Base-by-base conservation (phyloP, 2,329 filamentous ascomycete species). In the Raffaelea deltoideospora region DNA sequence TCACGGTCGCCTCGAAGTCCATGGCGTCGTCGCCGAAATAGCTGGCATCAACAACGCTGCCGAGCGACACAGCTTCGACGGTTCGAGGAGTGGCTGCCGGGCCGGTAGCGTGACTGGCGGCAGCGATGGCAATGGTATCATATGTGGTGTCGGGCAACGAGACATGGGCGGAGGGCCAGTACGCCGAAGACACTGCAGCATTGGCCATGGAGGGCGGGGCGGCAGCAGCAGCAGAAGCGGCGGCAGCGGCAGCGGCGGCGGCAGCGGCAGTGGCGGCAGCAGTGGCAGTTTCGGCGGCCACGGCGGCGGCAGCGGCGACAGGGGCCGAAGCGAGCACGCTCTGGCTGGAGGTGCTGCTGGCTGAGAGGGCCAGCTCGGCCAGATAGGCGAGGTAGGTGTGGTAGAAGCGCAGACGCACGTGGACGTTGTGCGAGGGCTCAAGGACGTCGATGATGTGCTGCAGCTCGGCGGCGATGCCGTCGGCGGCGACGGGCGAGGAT, bases 341-440 rank as follows among this genome's bases (percentile, higher is more conserved):
- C n/a, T n/a, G n/a, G n/a, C n/a, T n/a, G n/a, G n/a, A n/a, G n/a
- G n/a, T n/a, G n/a, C n/a, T n/a, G n/a, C n/a, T n/a, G n/a, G n/a
- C n/a, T n/a, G n/a, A n/a, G n/a, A n/a, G 33, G 10, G 24, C 34
- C 27, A 41, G 34, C 17, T 37, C 37, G 4, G 38, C 34, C 18
- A 43, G 30, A 27, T 40, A 45, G 7, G 27, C 8, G 13, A 43
- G 35, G 31, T 45, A 43, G 4, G 33, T 28, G 18, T 29, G 31
- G 32, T 30, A 40, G 37, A 41, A 45, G 20, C 39, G 35, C 20
- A 40, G 29, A 29, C 31, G 24, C 2, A 35, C 29, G 37, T 41
- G 38, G 21, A 34, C 24, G 37, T 43, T 39, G 29, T 27, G 30
- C 10, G 41, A 33, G 2, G 15, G 13, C 37, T 43, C 38, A 18